Evolutionary conservation across 257 asterid species (phyloP), one percentile per base, ranked within the genome.

Genomic region (Echites panduratus): DNA sequence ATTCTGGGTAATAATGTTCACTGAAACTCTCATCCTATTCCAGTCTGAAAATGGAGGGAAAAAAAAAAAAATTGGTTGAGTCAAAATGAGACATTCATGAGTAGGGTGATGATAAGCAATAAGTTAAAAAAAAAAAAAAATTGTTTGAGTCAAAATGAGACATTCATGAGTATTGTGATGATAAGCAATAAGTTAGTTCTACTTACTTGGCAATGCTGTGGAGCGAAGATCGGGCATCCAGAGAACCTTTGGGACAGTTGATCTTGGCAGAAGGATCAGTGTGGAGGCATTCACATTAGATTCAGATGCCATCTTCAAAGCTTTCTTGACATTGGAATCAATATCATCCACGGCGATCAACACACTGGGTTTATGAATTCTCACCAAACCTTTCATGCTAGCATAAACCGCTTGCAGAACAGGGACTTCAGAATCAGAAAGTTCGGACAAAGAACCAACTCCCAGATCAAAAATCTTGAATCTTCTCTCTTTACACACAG

Each of bases 171-270:
- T 1, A 32, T 1, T 3, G 38, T 32, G 38, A 32, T 32, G 3
- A 32, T 1, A 32, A 32, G 38, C 1, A 32, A 32, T 32, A 32
- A 32, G 38, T 32, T 32, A 32, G 77, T 6, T 8, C 44, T 69
- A 7, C 92, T 80, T 87, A 94, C 99, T 85, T 61, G 96, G 98
- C 77, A 94, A 83, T 0, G 96, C 87, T 0, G 96, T 85, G 47
- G 99, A 73, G 49, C 97, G 95, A 61, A 94, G 89, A 80, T 94
- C 99, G 16, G 96, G 85, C 96, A 94, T 92, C 99, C 99, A 94
- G 2, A 94, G 90, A 71, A 84, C 93, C 78, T 78, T 87, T 3
- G 92, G 52, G 27, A 94, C 85, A 0, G 97, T 88, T 2, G 81
- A 13, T 69, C 87, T 85, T 2, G 98, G 98, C 40, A 94, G 52